A percentile compares a stretch with the other conserved stretches of the same genome.
These are phyloP conservation scores for Inga leiocalycina DNA, from an alignment of 306 rosid species.

Conservation along the genomic window DNA sequence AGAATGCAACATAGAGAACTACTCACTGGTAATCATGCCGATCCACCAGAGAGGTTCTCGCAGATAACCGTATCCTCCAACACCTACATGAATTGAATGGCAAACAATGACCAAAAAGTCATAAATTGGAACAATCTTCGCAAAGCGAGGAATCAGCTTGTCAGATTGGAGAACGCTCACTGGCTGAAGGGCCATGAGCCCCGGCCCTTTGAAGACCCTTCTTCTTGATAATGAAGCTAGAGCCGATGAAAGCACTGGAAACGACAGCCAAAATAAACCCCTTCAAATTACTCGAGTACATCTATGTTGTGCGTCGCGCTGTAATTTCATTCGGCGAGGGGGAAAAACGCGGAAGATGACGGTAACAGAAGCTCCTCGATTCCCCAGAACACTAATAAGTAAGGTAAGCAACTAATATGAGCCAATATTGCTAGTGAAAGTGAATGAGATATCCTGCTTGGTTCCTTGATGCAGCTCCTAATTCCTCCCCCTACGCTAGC, in stretches of 20 bases:
- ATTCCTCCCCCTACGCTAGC: not conserved
- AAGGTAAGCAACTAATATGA: not conserved
- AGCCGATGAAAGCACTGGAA: constrained; percentile 86
- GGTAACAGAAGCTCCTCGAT: constrained; percentile 7
- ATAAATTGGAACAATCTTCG: not conserved
- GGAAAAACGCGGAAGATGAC: not conserved
- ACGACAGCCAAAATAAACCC: constrained; percentile 74
- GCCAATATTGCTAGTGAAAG: not conserved
- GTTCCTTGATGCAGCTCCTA: not conserved
- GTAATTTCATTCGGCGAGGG: constrained; percentile 17
- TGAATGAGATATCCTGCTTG: not conserved
- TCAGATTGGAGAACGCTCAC: constrained; percentile 35
- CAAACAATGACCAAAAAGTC: not conserved
- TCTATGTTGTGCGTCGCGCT: constrained; percentile 13
- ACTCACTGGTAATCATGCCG: constrained; percentile 88
- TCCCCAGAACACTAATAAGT: not conserved
- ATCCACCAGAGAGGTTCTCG: constrained; percentile 89
- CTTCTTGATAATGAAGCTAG: constrained; percentile 89
- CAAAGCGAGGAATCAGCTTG: not conserved
- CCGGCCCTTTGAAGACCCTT: constrained; percentile 81
- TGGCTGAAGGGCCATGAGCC: constrained; percentile 64
- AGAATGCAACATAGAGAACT: not conserved
- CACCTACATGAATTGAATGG: constrained; percentile 48
- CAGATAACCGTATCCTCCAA: constrained; percentile 87
- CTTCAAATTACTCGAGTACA: constrained; percentile 72